These are phyloP conservation scores for Candida glucosophila DNA, from an alignment of 1,139 yeast species.

Conservation along the genomic window DNA sequence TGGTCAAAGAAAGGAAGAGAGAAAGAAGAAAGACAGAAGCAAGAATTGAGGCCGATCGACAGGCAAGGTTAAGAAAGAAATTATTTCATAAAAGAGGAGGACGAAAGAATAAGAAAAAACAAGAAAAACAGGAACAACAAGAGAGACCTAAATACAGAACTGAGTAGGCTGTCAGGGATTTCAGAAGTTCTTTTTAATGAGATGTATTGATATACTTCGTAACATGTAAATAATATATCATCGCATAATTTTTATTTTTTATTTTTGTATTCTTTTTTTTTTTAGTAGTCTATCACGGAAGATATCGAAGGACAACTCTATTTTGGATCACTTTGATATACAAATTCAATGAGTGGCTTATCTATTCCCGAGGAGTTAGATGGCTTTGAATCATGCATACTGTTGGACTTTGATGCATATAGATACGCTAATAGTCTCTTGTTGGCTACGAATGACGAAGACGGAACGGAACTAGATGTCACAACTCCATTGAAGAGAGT, in stretches of 20 bases:
- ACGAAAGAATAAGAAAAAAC: constrained; percentile 29
- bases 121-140: constrained; percentile 5
- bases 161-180: constrained; percentile 15
- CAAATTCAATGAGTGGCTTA: too few species aligned
- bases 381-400: constrained; percentile 58
- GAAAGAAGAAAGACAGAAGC: constrained; percentile 21
- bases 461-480: constrained; percentile 55
- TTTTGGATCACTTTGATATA: too few species aligned
- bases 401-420: constrained; percentile 44
- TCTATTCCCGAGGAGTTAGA: too few species aligned
- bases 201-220: too few species aligned
- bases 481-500: constrained; percentile 67
- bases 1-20: constrained; percentile 29
- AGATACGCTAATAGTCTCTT: constrained; percentile 62
- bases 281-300: neutral
- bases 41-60: constrained; percentile 18
- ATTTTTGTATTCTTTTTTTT: neutral
- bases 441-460: constrained; percentile 54
- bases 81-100: constrained; percentile 41
- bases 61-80: constrained; percentile 28
- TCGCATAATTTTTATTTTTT: too few species aligned
- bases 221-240: too few species aligned
- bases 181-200: neutral
- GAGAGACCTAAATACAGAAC: constrained; percentile 32
- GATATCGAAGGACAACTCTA: too few species aligned